These are phyloP conservation scores for Hansenula anomala DNA, from an alignment of 1,139 yeast species.

Conservation along the genomic window DNA sequence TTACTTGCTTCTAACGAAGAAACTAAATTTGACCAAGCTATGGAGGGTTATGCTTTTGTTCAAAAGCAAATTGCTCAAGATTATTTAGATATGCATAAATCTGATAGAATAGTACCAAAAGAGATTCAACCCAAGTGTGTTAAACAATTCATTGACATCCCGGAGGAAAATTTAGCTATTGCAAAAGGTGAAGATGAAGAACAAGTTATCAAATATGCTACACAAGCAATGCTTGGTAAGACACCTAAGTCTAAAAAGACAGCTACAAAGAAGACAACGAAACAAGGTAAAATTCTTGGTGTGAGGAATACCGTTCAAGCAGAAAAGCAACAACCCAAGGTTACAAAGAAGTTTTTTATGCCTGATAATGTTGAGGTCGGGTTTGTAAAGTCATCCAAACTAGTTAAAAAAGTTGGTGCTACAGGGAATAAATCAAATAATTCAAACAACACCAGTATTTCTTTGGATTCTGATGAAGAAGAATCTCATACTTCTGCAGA, in stretches of 20 bases:
- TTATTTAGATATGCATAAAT: conserved; percentile 36
- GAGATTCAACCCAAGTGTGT: conserved; percentile 50
- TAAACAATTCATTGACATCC: conserved; percentile 55
- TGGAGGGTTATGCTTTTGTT: conserved; percentile 77
- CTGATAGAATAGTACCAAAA: conserved; percentile 66
- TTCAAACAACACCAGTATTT: conserved; percentile 4
- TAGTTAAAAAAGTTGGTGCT: conserved; percentile 37
- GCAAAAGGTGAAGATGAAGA: conserved; percentile 58
- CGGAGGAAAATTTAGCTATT: conserved; percentile 61
- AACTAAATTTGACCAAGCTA: conserved; percentile 73
- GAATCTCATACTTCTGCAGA: not conserved
- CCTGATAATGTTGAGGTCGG: conserved; percentile 77
- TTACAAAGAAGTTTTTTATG: conserved; percentile 55
- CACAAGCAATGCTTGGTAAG: conserved; percentile 34
- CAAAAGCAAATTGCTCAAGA: conserved; percentile 48
- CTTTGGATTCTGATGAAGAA: conserved; percentile 16
- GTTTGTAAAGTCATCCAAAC: conserved; percentile 50
- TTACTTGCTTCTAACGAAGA: conserved; percentile 78
- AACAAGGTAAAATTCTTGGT: conserved; percentile 3
- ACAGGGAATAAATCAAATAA: too few species aligned
- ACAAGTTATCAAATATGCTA: conserved; percentile 62
- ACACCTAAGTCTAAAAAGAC: conserved; percentile 13
- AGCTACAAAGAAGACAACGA: conserved; percentile 8
- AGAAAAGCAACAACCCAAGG: conserved; percentile 12
- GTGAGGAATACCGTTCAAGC: not conserved